A percentile compares a stretch with the other conserved stretches of the same genome.
Evolutionary conservation across 306 rosid species (phyloP).

Genomic region (Quillaja saponaria): DNA sequence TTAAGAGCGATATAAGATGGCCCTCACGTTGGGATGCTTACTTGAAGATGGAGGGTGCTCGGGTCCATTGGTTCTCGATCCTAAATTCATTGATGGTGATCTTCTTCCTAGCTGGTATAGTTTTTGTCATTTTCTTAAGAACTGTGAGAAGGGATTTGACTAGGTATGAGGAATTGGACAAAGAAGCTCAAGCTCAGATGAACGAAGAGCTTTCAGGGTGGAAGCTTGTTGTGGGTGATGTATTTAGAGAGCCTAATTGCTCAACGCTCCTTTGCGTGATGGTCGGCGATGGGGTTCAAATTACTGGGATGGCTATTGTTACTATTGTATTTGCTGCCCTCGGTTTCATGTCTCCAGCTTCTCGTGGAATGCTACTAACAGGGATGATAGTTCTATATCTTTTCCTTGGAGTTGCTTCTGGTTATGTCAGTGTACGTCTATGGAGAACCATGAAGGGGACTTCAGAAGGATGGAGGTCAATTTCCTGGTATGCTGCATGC

Average conservation of each 20-base stretch:
- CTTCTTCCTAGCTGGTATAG: constrained; percentile 90
- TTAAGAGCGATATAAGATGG: constrained; percentile 82
- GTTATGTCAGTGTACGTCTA: constrained; percentile 86
- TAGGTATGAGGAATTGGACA: constrained; percentile 91
- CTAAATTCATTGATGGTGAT: constrained; percentile 79
- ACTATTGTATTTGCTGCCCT: constrained; percentile 87
- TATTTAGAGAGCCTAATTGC: constrained; percentile 82
- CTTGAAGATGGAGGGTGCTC: constrained; percentile 92
- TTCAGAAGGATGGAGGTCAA: constrained; percentile 82
- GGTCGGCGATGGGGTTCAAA: constrained; percentile 96
- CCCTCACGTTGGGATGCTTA: constrained; percentile 99
- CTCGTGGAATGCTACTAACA: constrained; percentile 85
- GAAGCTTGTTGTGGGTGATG: constrained; percentile 99
- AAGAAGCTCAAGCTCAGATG: constrained; percentile 96
- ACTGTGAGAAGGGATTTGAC: constrained; percentile 96
- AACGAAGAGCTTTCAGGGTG: constrained; percentile 98
- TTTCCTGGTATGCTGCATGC: constrained; percentile 84
- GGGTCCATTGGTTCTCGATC: constrained; percentile 89
- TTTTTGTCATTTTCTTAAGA: constrained; percentile 86
- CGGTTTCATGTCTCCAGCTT: constrained; percentile 82
- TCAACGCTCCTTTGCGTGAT: constrained; percentile 87
- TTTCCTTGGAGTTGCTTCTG: constrained; percentile 82
- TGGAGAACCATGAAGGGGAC: constrained; percentile 94
- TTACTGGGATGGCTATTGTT: constrained; percentile 85
- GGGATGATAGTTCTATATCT: constrained; percentile 96